Conservation (phyloP, 352 stramenopile species). For the Pseudoperonospora humuli region DNA sequence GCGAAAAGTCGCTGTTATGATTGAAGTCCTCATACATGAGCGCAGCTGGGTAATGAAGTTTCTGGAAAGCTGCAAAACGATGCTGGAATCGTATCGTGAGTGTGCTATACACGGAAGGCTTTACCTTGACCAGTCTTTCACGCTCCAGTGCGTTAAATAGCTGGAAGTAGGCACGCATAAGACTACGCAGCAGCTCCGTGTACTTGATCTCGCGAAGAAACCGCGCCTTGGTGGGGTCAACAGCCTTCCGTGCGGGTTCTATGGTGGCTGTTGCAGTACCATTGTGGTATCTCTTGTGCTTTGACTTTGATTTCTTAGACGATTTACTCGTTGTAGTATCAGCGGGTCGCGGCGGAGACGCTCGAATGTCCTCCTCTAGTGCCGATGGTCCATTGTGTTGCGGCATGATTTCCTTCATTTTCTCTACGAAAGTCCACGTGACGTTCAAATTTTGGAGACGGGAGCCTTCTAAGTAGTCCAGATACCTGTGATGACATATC, state of each 20-base stretch:
- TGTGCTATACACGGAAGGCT: conserved; percentile 49
- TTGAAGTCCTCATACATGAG: conserved; percentile 65
- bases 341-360: conserved; percentile 1
- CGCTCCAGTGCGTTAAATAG: conserved; percentile 65
- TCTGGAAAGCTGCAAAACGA: conserved; percentile 70
- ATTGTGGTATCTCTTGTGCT: conserved; percentile 35
- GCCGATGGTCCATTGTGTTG: conserved; percentile 6
- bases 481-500: conserved; percentile 34
- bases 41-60: conserved; percentile 58
- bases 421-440: conserved; percentile 77
- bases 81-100: conserved; percentile 65
- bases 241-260: conserved; percentile 7
- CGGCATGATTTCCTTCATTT: conserved; percentile 66
- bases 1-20: conserved; percentile 76
- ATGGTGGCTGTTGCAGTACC: neutral
- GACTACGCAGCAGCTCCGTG: conserved; percentile 60
- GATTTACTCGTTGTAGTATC: conserved; percentile 15
- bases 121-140: conserved; percentile 44
- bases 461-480: conserved; percentile 80
- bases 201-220: conserved; percentile 74
- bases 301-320: conserved; percentile 28
- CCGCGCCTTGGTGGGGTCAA: conserved; percentile 44
- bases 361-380: conserved; percentile 7
- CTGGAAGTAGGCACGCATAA: conserved; percentile 81
- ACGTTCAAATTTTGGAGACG: conserved; percentile 76